These are phyloP conservation scores for Takakia lepidozioides DNA, from an alignment of 225 moss, liverwort and hornwort species.

Conservation along the genomic window DNA sequence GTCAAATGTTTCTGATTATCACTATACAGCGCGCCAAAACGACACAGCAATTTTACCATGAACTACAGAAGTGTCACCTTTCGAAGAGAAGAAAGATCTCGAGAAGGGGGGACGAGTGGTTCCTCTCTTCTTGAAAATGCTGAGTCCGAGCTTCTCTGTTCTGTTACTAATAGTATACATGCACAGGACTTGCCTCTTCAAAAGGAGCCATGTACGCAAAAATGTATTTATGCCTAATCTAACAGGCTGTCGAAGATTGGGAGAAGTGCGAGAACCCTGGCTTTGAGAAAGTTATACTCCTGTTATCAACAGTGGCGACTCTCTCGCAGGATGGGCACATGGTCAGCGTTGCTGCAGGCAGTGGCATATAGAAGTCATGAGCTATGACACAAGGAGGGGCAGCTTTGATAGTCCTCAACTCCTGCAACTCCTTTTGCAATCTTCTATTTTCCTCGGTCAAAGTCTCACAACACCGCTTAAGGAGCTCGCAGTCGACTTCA, in stretches of 20 bases:
- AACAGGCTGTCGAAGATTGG: slow-evolving; percentile 89
- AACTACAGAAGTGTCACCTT: too few species aligned
- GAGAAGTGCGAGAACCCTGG: slow-evolving; percentile 81
- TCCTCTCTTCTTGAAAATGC: too few species aligned
- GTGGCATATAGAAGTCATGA: slow-evolving; percentile 94
- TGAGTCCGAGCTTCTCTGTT: too few species aligned
- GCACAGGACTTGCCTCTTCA: too few species aligned
- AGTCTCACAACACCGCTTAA: slow-evolving; percentile 85
- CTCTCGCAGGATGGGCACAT: slow-evolving; percentile 98
- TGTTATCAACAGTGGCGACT: slow-evolving; percentile 91
- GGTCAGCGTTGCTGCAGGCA: slow-evolving; percentile 96
- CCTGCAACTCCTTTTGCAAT: slow-evolving; percentile 88
- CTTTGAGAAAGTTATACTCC: slow-evolving; percentile 78
- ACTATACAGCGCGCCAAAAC: too few species aligned
- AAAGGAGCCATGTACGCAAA: too few species aligned
- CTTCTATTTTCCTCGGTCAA: slow-evolving; percentile 80
- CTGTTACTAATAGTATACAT: too few species aligned
- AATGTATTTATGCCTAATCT: too few species aligned
- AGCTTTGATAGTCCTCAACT: slow-evolving; percentile 79
- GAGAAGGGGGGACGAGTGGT: too few species aligned
- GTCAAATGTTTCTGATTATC: too few species aligned
- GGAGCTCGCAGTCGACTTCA: slow-evolving; percentile 92
- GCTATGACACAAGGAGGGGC: slow-evolving; percentile 86
- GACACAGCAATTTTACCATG: too few species aligned
- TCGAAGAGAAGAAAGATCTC: too few species aligned